phyloP scores from a whole-genome alignment of 306 rosid species.

The Quercus ilex region DNA sequence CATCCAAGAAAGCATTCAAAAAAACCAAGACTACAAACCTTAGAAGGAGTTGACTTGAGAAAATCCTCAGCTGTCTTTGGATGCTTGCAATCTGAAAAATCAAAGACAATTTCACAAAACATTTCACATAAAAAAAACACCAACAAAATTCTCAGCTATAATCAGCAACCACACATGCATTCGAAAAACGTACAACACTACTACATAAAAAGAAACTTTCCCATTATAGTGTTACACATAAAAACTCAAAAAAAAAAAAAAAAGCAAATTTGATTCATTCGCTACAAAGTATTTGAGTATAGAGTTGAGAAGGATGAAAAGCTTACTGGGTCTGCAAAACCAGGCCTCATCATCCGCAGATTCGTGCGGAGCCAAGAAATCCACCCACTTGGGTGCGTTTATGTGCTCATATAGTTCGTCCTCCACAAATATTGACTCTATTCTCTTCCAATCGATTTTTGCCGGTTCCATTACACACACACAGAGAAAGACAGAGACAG shows the following conservation, averaged over 20 bases:
- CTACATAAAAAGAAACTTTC: too few relatives aligned
- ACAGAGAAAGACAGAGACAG: constrained; percentile 1
- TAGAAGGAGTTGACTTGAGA: constrained; percentile 67
- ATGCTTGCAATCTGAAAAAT: constrained; percentile 75
- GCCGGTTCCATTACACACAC: constrained; percentile 75
- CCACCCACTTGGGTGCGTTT: constrained; percentile 93
- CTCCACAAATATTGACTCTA: constrained; percentile 75
- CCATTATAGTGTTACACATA: too few relatives aligned
- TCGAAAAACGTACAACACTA: too few relatives aligned
- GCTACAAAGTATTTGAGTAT: neutral
- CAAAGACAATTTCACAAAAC: neutral
- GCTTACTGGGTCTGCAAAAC: constrained; percentile 81
- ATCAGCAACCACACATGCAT: neutral
- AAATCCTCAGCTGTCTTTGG: constrained; percentile 83
- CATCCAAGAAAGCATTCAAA: constrained; percentile 4
- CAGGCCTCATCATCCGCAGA: constrained; percentile 65
- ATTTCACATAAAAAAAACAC: neutral
- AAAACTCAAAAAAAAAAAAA: neutral
- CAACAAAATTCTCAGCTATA: neutral
- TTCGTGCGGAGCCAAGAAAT: constrained; percentile 56
- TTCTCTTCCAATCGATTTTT: constrained; percentile 84
- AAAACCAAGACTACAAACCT: constrained; percentile 45
- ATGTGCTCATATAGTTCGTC: constrained; percentile 77
- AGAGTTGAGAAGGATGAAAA: neutral
- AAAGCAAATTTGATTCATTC: neutral